phyloP scores from a whole-genome alignment of 768 basidiomycete species.

The Pleurotus pulmonarius region DNA sequence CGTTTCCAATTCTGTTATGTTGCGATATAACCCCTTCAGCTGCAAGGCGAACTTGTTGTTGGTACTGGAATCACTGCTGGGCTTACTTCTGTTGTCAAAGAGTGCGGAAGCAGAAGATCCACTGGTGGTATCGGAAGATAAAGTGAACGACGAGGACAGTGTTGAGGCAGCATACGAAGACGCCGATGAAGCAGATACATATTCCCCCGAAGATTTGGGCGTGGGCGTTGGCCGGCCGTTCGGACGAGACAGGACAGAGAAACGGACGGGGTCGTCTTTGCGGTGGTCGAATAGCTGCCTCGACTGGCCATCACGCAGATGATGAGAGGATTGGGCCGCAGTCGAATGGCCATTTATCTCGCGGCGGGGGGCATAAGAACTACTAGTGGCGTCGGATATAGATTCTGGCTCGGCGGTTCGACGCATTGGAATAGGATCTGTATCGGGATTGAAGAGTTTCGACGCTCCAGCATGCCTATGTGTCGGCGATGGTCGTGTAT shows the following conservation, averaged over 20 bases:
- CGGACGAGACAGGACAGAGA: constrained; percentile 62
- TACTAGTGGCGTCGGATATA: constrained; percentile 55
- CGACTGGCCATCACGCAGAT: constrained; percentile 27
- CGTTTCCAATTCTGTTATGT: constrained; percentile 75
- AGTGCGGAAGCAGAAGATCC: constrained; percentile 68
- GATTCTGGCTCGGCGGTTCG: constrained; percentile 63
- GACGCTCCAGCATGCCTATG: constrained; percentile 26
- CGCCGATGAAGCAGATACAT: constrained; percentile 69
- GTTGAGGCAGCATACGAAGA: constrained; percentile 72
- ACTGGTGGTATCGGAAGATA: constrained; percentile 70
- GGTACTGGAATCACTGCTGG: constrained; percentile 46
- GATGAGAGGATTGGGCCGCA: constrained; percentile 22
- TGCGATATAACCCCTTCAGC: constrained; percentile 81
- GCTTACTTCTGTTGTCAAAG: constrained; percentile 50
- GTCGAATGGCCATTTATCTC: constrained; percentile 13
- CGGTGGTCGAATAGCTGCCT: constrained; percentile 85
- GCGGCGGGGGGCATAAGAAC: constrained; percentile 41
- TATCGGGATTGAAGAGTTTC: constrained; percentile 67
- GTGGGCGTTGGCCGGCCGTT: constrained; percentile 42
- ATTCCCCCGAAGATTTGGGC: constrained; percentile 65
- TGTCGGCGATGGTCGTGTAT: constrained; percentile 27
- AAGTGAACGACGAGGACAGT: constrained; percentile 65
- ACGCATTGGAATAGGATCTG: constrained; percentile 61
- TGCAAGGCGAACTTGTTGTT: constrained; percentile 64
- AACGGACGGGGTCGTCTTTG: constrained; percentile 88